Evolutionary conservation across 371 early-diverging fungal genomes (phyloP), one percentile per base, ranked within the genome.

Genomic region (Apophysomyces elegans): DNA sequence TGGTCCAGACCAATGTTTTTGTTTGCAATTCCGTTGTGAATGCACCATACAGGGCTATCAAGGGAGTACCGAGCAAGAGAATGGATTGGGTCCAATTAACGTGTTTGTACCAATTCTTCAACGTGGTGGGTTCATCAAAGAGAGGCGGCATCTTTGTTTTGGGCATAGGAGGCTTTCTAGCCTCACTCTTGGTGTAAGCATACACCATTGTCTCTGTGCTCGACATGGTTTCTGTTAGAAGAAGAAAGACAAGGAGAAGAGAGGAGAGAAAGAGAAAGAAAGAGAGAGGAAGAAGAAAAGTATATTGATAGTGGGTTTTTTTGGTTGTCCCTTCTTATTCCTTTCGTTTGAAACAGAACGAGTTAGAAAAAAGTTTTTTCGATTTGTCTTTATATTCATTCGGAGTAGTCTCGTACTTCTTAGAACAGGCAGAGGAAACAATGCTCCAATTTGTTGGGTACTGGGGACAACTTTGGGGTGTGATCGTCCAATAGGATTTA

Each of bases 1-100:
- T 64, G 37, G 91, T 61, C 87, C 90, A 95, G 61, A 91, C 77
- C 60, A 90, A 68, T 1, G 97, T 97, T 77, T 91, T 87, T 21
- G 63, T 60, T 57, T 70, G 75, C 56, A 96, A 69, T 64, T 86
- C 80, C 37, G 90, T 91, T 21, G 90, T 92, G 32, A 89, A 70
- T 37, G 89, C 47, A 62, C 95, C 96, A 71, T 94, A 94, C 45
- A 95, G 66, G 26, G 90, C 93, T 63, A 95, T 81, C 45, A 94
- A 45, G 13, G 98, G 98, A 9, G 93, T 92, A 32, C 80, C 69
- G 21, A 83, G 69, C 39, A 97, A 84, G 59, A 94, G 76, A 43
- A 84, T 75, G 47, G 88, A 76, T 56, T 95, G 93, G 35, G 89
- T 81, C 95, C 96, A 95, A 80, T 95, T 91, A 69, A 96, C 79